Percentiles rank a stretch among this genome's conserved stretches.
phyloP scores from a whole-genome alignment of 371 early-diverging fungal species.

The Lichtheimia ramosa region DNA sequence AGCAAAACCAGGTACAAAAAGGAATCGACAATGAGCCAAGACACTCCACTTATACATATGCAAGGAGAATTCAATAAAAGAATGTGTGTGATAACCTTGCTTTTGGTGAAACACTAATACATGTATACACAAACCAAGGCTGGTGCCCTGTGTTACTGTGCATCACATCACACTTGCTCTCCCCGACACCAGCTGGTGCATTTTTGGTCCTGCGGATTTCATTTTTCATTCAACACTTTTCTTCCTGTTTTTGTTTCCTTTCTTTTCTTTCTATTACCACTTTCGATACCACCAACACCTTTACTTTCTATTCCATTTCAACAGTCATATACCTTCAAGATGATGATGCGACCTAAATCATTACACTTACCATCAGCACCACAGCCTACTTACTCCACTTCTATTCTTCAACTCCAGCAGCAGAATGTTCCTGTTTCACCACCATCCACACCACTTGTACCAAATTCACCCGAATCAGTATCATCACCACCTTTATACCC shows the following conservation, averaged over 20 bases:
- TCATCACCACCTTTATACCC: constrained; percentile 4
- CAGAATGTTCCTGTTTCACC: constrained; percentile 11
- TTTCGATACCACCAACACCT: background rate
- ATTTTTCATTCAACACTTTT: constrained; percentile 27
- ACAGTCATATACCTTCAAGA: background rate
- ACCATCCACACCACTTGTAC: constrained; percentile 11
- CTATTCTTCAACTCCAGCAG: background rate
- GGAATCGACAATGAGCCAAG: no score
- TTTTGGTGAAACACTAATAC: no score
- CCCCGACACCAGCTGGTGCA: no score
- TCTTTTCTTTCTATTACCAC: background rate
- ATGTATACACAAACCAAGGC: no score
- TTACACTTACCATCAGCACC: background rate
- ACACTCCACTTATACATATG: no score
- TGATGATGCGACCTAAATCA: constrained; percentile 9
- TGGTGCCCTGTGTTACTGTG: no score
- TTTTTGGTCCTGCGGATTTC: no score
- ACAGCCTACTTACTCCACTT: background rate
- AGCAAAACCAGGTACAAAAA: no score
- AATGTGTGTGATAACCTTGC: no score
- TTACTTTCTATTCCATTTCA: background rate
- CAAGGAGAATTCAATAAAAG: no score
- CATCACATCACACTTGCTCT: no score
- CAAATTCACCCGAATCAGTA: constrained; percentile 7
- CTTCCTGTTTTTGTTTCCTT: constrained; percentile 1